These are phyloP conservation scores for Cyberlindnera amylophila DNA, from an alignment of 805 yeast species.

Conservation along the genomic window DNA sequence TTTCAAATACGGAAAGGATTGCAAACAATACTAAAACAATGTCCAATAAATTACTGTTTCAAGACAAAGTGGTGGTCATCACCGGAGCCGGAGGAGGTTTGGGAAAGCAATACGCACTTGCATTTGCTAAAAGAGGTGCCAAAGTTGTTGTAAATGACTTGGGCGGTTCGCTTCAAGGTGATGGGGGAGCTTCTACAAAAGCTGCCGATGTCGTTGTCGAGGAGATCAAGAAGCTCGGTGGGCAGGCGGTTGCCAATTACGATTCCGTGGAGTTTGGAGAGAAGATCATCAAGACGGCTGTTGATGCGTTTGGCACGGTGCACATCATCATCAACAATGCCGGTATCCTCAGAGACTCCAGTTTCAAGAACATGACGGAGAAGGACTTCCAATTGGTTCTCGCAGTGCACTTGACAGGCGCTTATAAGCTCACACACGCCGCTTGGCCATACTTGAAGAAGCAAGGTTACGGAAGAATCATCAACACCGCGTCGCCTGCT, in stretches of 20 bases:
- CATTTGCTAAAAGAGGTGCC: slow-evolving; percentile 88
- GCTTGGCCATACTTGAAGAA: slow-evolving; percentile 89
- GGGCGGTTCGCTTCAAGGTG: slow-evolving; percentile 79
- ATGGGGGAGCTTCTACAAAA: slow-evolving; percentile 58
- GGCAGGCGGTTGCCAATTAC: slow-evolving; percentile 89
- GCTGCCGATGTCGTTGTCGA: slow-evolving; percentile 90
- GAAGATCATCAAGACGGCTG: slow-evolving; percentile 79
- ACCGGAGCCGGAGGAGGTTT: slow-evolving; percentile 99
- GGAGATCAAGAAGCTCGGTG: slow-evolving; percentile 74
- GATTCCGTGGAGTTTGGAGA: slow-evolving; percentile 87
- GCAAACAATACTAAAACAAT: not conserved
- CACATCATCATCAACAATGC: slow-evolving; percentile 92
- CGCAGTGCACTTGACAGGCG: slow-evolving; percentile 88
- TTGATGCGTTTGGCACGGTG: slow-evolving; percentile 81
- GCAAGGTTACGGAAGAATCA: slow-evolving; percentile 83
- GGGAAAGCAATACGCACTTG: slow-evolving; percentile 83
- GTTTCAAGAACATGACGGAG: slow-evolving; percentile 81
- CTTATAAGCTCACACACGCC: slow-evolving; percentile 77
- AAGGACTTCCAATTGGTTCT: slow-evolving; percentile 75
- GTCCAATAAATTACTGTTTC: slow-evolving; percentile 45
- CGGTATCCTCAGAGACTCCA: slow-evolving; percentile 86
- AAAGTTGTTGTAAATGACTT: slow-evolving; percentile 92
- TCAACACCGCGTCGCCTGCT: slow-evolving; percentile 96
- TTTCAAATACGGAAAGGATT: too few species aligned
- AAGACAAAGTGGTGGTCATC: slow-evolving; percentile 84